A percentile compares a stretch with the other conserved stretches of the same genome.
Conservation (phyloP, 129 eudicot species). For the Flaveria linearis region DNA sequence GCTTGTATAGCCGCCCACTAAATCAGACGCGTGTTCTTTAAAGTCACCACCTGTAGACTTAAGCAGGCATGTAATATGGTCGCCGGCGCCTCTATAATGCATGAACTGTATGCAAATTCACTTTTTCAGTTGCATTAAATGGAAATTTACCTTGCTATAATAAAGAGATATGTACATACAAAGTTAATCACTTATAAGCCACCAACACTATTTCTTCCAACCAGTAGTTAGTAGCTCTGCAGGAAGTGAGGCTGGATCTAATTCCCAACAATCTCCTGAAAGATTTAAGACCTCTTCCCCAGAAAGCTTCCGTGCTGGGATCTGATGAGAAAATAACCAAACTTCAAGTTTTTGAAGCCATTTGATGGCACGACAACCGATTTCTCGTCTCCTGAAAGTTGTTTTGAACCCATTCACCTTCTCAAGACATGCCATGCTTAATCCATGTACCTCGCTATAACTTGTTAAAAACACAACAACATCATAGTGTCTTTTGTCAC, state of each 20-base stretch:
- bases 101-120: slow-evolving; percentile 4
- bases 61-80: too few relatives aligned
- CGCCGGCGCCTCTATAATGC: not conserved
- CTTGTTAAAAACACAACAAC: slow-evolving; percentile 71
- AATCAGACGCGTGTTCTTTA: too few relatives aligned
- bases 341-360: slow-evolving; percentile 64
- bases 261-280: slow-evolving; percentile 86
- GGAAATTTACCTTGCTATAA: slow-evolving; percentile 18
- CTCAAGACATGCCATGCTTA: slow-evolving; percentile 81
- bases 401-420: slow-evolving; percentile 81
- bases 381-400: slow-evolving; percentile 68
- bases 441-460: slow-evolving; percentile 74
- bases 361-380: slow-evolving; percentile 65
- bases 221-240: slow-evolving; percentile 39
- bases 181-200: slow-evolving; percentile 9
- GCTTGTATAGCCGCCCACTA: too few relatives aligned
- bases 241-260: slow-evolving; percentile 91
- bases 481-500: slow-evolving; percentile 47
- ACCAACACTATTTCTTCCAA: not conserved
- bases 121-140: not conserved
- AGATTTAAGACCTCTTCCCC: slow-evolving; percentile 58
- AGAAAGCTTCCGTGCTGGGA: slow-evolving; percentile 82
- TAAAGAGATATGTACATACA: slow-evolving; percentile 24
- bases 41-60: too few relatives aligned
- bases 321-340: slow-evolving; percentile 77